Evolutionary conservation across 2,329 filamentous ascomycete species (phyloP).

Genomic region (Aspergillus fumigatiaffinis): DNA sequence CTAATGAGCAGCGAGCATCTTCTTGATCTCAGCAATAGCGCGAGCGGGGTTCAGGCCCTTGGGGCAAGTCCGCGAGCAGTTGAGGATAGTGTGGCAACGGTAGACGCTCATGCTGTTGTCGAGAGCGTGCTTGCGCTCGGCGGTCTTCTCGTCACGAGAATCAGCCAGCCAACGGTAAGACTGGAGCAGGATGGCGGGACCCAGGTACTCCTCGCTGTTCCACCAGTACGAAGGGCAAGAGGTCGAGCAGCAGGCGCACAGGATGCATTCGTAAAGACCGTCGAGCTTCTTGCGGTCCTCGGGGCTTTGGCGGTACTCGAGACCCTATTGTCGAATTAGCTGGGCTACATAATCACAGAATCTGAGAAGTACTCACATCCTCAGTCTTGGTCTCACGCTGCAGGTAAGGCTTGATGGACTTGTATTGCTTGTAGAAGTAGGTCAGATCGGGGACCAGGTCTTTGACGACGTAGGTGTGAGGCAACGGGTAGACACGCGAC

Average conservation of each 20-base stretch:
- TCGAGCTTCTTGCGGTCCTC: conserved; percentile 95
- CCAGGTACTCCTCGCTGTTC: conserved; percentile 98
- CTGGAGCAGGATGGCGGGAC: conserved; percentile 92
- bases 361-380: conserved; percentile 61
- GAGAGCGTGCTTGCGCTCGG: conserved; percentile 81
- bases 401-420: conserved; percentile 98
- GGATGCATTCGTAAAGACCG: conserved; percentile 97
- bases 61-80: conserved; percentile 95
- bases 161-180: conserved; percentile 97
- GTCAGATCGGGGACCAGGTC: conserved; percentile 97
- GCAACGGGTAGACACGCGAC: conserved; percentile 93
- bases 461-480: conserved; percentile 99
- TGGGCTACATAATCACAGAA: neutral
- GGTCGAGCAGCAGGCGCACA: conserved; percentile 98
- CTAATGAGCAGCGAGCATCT: conserved; percentile 67
- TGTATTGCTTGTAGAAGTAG: conserved; percentile 99
- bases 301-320: conserved; percentile 86
- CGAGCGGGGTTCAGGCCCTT: conserved; percentile 96
- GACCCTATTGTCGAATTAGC: conserved; percentile 56
- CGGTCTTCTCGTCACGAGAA: conserved; percentile 85
- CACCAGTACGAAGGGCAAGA: conserved; percentile 99
- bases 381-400: conserved; percentile 80
- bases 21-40: conserved; percentile 98
- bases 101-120: conserved; percentile 99
- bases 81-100: conserved; percentile 98